Evolutionary conservation across 306 rosid genomes (phyloP), one percentile per base, ranked within the genome.

Genomic region (Fragaria iinumae): DNA sequence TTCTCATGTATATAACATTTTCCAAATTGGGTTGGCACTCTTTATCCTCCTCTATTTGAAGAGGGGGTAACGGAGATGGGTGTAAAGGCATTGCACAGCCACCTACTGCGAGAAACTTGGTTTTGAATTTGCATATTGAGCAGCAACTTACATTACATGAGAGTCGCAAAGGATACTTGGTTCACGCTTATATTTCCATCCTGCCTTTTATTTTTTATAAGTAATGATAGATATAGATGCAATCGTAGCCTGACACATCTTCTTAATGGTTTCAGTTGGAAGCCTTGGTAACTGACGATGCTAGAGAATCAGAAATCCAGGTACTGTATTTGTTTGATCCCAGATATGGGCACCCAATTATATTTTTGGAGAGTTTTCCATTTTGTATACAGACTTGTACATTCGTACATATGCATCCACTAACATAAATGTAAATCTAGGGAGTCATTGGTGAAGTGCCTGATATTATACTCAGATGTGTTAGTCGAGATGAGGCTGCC

Each of bases 401-500:
- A 25, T 71, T 75, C 39, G 12, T 38, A 65, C 10, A 21, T 43
- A 23, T 18, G 38, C 55, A 36, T 67, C 36, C 72, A 49, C 75
- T 69, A 67, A 65, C 75, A 63, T 56, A 55, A 78, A 71, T 80
- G 12, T 83, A 47, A 25, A 11, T 76, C 21, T 74, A 96, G 99
- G 97, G 90, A 56, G 88, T 86, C 74, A 84, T 92, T 80, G 81
- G 91, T 41, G 99, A 96, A 86, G 97, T 96, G 84, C 93, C 99
- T 77, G 99, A 92, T 72, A 92, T 96, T 84, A 88, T 96, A 78
- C 86, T 92, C 72, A 88, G 89, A 83, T 96, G 98, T 56, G 85
- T 91, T 56, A 91, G 99, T 83, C 92, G 98, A 73, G 99, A 96
- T 79, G 99, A 96, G 87, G 99, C 99, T 70, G 99, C 99, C 59